These are phyloP conservation scores for Paramecium pentaurelia DNA, from an alignment of 73 alveolate genomes.

Conservation along the genomic window DNA sequence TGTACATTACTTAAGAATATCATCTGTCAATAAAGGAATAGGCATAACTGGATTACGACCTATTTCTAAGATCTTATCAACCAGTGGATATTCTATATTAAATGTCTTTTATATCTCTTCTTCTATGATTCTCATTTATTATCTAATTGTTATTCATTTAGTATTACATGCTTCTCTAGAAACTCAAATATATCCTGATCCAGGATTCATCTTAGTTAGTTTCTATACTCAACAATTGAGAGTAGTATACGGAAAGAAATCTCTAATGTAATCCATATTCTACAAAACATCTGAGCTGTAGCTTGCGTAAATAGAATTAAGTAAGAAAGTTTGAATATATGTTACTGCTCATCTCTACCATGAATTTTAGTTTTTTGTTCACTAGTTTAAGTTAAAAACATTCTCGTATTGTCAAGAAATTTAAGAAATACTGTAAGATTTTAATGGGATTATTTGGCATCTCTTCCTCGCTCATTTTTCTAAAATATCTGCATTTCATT, in stretches of 20 bases:
- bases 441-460: not conserved
- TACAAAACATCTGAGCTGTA: not conserved
- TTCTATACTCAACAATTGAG: not conserved
- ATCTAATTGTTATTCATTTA: not conserved
- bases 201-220: constrained; percentile 10
- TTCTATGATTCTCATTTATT: not conserved
- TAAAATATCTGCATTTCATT: not conserved
- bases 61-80: not conserved
- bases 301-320: not conserved
- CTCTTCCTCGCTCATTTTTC: not conserved
- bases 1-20: not conserved
- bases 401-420: not conserved
- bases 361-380: not conserved
- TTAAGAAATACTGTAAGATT: not conserved
- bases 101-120: not conserved
- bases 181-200: not conserved
- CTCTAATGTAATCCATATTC: constrained; percentile 32
- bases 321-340: not conserved
- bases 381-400: not conserved
- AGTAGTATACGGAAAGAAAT: not conserved
- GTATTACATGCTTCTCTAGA: not conserved
- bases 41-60: not conserved
- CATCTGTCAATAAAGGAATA: not conserved
- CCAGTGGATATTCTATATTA: not conserved
- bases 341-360: not conserved